Evolutionary conservation across 768 basidiomycete species (phyloP), one percentile per base, ranked within the genome.

Genomic region (Mycena olivaceomarginata): DNA sequence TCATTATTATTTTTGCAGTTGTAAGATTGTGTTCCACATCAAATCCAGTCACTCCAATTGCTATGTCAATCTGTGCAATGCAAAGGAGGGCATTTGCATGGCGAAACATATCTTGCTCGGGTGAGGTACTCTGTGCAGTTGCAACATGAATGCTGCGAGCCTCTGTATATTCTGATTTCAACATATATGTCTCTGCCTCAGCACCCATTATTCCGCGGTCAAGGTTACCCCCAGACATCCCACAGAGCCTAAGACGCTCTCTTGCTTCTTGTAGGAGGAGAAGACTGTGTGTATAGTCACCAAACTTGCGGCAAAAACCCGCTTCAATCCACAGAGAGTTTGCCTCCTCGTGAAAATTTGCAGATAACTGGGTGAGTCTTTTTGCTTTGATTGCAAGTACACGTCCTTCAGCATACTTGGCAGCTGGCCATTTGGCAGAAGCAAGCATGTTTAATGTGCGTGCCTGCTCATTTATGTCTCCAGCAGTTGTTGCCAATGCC

Each of bases 101-200:
- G 5, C 20, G 39, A 39, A 20, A 40, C 31, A n/a, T 20, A n/a
- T 41, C 40, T 63, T 37, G 62, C 39, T 63, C 62, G 41, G 40
- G 62, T 9, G 40, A 41, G 20, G 31, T 63, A 11, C 18, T 41
- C 31, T 63, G 62, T 31, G 40, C 39, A 40, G 9, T 63, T 7
- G 15, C 41, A 9, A 7, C 39, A 41, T 63, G 31, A 41, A 63
- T 63, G 18, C 16, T 63, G 6, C 11, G 15, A 18, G 62, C 62
- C 62, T 63, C 62, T 7, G 37, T 15, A 41, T 63, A 63, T 63
- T 63, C 62, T 4, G 62, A 41, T n/a, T 63, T 63, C 15, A 40
- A 39, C 39, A 63, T 10, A n/a, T 63, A 39, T 6, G n/a, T 41
- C 18, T 41, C 39, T 20, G 62, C 62, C n/a, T 63, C 6, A n/a